Conservation (phyloP, 257 asterid genomes). For the Rauvolfia tetraphylla region DNA sequence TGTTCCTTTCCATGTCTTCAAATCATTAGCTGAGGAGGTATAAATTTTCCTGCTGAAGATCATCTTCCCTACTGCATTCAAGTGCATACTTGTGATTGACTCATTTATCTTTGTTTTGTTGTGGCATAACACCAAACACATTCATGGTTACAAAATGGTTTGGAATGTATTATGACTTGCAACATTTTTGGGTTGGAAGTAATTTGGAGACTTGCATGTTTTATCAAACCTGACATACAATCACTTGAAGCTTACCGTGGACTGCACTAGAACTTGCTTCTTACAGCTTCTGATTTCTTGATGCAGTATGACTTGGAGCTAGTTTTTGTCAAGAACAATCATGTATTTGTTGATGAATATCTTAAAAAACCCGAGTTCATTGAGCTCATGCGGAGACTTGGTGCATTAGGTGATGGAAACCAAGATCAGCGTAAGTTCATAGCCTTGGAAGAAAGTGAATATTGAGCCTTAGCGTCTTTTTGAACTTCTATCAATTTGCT, state of each 20-base stretch:
- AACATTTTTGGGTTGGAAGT: background rate
- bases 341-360: conserved; percentile 83
- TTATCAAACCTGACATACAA: background rate
- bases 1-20: conserved; percentile 85
- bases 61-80: background rate
- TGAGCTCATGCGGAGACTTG: conserved; percentile 93
- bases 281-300: conserved; percentile 4
- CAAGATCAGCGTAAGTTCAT: conserved; percentile 63
- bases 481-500: background rate
- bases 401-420: conserved; percentile 91
- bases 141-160: no score
- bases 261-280: conserved; percentile 12
- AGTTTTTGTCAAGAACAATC: conserved; percentile 76
- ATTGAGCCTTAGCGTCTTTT: background rate
- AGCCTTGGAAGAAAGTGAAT: background rate
- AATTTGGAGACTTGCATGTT: background rate
- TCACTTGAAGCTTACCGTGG: background rate
- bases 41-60: background rate
- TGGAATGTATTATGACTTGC: background rate
- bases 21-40: conserved; percentile 95
- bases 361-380: conserved; percentile 76
- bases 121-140: background rate
- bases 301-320: conserved; percentile 81
- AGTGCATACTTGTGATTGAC: background rate
- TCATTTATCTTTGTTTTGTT: background rate